Evolutionary conservation across 83 land plant species (phyloP).

Genomic region (Thuja plicata): DNA sequence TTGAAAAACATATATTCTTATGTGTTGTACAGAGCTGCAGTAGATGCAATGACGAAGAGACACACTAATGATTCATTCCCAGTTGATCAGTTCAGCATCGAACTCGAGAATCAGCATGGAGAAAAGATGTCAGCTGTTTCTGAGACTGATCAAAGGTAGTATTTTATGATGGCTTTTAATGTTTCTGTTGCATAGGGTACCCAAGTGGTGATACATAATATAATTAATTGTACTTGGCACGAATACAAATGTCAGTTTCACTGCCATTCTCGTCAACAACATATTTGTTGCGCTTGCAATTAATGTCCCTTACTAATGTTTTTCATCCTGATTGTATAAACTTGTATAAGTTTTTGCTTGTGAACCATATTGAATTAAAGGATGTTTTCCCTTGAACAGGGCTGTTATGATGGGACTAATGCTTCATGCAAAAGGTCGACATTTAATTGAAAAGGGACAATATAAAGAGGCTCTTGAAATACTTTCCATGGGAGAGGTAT

Average conservation of each 20-base stretch:
- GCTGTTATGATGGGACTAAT: slow-evolving; percentile 93
- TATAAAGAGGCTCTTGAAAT: slow-evolving; percentile 91
- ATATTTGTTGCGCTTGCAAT: neutral
- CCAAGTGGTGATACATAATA: neutral
- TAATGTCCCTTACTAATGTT: neutral
- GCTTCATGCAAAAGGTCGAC: slow-evolving; percentile 85
- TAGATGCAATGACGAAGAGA: slow-evolving; percentile 58
- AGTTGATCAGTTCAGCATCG: slow-evolving; percentile 68
- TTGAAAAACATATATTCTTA: neutral
- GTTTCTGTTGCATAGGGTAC: neutral
- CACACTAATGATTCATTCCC: slow-evolving; percentile 66
- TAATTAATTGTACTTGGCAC: neutral
- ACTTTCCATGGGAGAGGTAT: slow-evolving; percentile 76
- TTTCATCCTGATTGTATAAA: neutral
- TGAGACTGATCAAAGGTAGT: slow-evolving; percentile 70
- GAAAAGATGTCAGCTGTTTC: slow-evolving; percentile 57
- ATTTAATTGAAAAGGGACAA: slow-evolving; percentile 42
- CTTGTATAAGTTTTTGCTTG: neutral
- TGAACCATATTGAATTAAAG: neutral
- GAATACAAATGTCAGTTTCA: neutral
- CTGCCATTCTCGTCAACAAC: neutral
- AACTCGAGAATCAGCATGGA: slow-evolving; percentile 86
- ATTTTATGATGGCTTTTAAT: neutral
- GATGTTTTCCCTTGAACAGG: slow-evolving; percentile 33
- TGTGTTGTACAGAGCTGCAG: slow-evolving; percentile 63